A percentile compares a stretch with the other conserved stretches of the same genome.
Conservation (phyloP, 257 asterid genomes). For the Parsonsia alboflavescens region DNA sequence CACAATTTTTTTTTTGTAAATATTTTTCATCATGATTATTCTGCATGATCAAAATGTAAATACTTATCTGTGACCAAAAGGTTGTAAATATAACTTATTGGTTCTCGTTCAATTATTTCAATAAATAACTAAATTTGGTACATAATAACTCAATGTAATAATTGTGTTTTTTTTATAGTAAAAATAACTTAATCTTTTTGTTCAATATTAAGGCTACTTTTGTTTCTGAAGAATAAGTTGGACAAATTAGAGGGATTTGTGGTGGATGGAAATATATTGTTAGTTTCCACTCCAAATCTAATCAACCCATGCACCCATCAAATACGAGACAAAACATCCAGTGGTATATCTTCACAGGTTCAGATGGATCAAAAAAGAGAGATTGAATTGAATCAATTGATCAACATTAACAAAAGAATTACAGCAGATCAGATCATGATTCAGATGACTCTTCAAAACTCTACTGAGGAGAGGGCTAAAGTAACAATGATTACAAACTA, state of each 20-base stretch:
- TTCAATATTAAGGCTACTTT: too few relatives aligned
- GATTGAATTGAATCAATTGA: background rate
- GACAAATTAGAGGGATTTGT: background rate
- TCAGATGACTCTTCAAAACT: constrained; percentile 3
- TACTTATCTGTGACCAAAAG: too few relatives aligned
- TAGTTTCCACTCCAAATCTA: background rate
- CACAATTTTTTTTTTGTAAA: too few relatives aligned
- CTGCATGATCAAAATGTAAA: too few relatives aligned
- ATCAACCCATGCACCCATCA: background rate
- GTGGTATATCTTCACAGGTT: background rate
- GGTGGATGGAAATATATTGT: background rate
- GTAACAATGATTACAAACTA: constrained; percentile 15
- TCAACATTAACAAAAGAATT: constrained; percentile 17
- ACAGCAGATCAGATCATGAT: constrained; percentile 1
- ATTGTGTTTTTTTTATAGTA: too few relatives aligned
- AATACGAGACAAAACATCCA: background rate
- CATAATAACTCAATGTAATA: too few relatives aligned
- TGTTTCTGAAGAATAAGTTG: too few relatives aligned
- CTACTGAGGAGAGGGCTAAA: background rate
- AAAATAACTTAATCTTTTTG: too few relatives aligned
- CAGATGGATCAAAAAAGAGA: background rate
- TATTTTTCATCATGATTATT: too few relatives aligned
- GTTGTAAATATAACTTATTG: too few relatives aligned
- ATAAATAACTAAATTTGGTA: too few relatives aligned
- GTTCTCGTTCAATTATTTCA: too few relatives aligned